These are phyloP conservation scores for Russula vinacea DNA, from an alignment of 768 basidiomycete species.

Conservation along the genomic window DNA sequence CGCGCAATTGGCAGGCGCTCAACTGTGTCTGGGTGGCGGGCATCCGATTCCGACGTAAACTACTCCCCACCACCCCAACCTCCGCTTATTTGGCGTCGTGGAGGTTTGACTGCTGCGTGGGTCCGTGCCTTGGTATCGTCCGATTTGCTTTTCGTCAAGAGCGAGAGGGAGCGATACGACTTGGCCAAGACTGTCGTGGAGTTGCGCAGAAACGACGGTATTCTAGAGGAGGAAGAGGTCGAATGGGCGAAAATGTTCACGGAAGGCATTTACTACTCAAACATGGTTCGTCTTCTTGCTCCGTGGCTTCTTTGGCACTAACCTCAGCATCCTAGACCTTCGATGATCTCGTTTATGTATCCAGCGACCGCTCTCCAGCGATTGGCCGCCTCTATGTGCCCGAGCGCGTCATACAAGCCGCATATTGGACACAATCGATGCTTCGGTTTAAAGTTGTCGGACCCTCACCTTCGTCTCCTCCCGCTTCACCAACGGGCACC, in stretches of 20 bases:
- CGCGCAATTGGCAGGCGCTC: constrained; percentile 20
- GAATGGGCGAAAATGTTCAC: constrained; percentile 70
- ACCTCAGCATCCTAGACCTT: constrained; percentile 49
- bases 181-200: constrained; percentile 75
- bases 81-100: constrained; percentile 68
- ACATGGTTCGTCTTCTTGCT: constrained; percentile 58
- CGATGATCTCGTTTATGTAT: constrained; percentile 74
- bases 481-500: constrained; percentile 38
- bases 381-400: constrained; percentile 70
- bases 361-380: constrained; percentile 68
- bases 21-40: constrained; percentile 17
- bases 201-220: constrained; percentile 55
- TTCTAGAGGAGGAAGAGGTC: constrained; percentile 59
- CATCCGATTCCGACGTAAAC: constrained; percentile 6
- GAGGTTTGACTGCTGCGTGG: constrained; percentile 73
- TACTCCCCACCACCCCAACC: constrained; percentile 30
- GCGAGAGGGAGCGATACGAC: constrained; percentile 77
- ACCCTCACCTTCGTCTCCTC: constrained; percentile 35
- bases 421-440: constrained; percentile 77
- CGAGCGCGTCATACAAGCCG: constrained; percentile 61
- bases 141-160: constrained; percentile 74
- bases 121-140: constrained; percentile 69
- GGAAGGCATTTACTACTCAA: constrained; percentile 77
- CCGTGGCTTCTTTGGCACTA: constrained; percentile 16
- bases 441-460: constrained; percentile 57